Conservation (phyloP, 768 basidiomycete genomes). For the Ramaria rubella region DNA sequence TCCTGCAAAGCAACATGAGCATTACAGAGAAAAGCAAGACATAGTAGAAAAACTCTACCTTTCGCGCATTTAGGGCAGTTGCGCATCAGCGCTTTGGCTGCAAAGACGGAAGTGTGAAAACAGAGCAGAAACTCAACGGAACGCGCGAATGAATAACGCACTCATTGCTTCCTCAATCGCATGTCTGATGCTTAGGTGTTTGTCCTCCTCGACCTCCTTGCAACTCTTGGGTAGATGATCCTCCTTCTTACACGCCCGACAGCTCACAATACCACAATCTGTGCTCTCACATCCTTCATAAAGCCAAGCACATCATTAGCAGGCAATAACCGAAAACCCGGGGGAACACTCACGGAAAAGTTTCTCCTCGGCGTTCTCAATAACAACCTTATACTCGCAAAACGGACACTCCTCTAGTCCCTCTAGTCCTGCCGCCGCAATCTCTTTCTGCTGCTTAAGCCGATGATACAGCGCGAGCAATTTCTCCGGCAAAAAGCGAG, state of each 20-base stretch:
- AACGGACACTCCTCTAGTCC: conserved; percentile 86
- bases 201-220: conserved; percentile 73
- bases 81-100: conserved; percentile 77
- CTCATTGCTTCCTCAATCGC: conserved; percentile 92
- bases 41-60: conserved; percentile 35
- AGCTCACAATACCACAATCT: conserved; percentile 71
- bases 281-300: conserved; percentile 46
- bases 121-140: not conserved
- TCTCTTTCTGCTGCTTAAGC: conserved; percentile 70
- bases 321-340: not conserved
- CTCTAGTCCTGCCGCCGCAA: conserved; percentile 71
- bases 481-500: conserved; percentile 58
- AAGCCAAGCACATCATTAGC: not conserved
- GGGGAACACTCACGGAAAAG: conserved; percentile 40
- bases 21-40: conserved; percentile 2
- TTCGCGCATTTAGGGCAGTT: conserved; percentile 84
- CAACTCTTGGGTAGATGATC: conserved; percentile 81
- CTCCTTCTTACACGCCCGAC: conserved; percentile 68
- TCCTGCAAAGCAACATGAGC: conserved; percentile 34
- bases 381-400: conserved; percentile 81
- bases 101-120: not conserved
- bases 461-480: conserved; percentile 65
- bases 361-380: conserved; percentile 61
- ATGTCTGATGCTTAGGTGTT: conserved; percentile 67
- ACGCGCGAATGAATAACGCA: conserved; percentile 27